These are phyloP conservation scores for Rhizopus microsporus DNA, from an alignment of 371 early-diverging fungal species.

Conservation along the genomic window DNA sequence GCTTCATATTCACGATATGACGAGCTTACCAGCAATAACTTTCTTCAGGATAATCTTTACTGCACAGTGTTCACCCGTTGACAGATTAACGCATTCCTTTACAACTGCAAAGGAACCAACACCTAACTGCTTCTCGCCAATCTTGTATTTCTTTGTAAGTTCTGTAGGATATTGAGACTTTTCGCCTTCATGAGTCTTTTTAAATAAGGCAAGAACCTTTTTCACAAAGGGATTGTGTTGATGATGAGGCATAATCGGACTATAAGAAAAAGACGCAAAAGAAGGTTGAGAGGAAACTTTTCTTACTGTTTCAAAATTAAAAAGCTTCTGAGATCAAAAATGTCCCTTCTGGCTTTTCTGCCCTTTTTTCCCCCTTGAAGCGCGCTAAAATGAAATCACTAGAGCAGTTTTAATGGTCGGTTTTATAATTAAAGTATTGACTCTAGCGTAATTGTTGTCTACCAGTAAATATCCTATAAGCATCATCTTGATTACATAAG, in stretches of 20 bases:
- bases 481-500: no score
- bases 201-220: slow-evolving; percentile 40
- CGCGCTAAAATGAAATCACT: no score
- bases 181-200: slow-evolving; percentile 42
- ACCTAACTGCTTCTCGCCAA: slow-evolving; percentile 51
- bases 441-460: no score
- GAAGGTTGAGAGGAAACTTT: background rate
- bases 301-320: no score
- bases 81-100: slow-evolving; percentile 58
- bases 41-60: slow-evolving; percentile 83
- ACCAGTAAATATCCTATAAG: no score
- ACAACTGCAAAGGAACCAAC: slow-evolving; percentile 85
- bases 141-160: slow-evolving; percentile 40
- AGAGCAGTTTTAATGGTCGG: no score
- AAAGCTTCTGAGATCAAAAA: no score
- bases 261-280: background rate
- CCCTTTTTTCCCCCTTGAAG: no score
- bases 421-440: no score
- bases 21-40: slow-evolving; percentile 45
- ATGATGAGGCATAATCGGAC: slow-evolving; percentile 8
- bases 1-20: background rate
- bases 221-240: slow-evolving; percentile 34
- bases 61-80: slow-evolving; percentile 64
- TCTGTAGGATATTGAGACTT: slow-evolving; percentile 36
- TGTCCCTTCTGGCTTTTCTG: no score